Evolutionary conservation across 1,139 yeast species (phyloP).

Genomic region (Geotrichum reessii): DNA sequence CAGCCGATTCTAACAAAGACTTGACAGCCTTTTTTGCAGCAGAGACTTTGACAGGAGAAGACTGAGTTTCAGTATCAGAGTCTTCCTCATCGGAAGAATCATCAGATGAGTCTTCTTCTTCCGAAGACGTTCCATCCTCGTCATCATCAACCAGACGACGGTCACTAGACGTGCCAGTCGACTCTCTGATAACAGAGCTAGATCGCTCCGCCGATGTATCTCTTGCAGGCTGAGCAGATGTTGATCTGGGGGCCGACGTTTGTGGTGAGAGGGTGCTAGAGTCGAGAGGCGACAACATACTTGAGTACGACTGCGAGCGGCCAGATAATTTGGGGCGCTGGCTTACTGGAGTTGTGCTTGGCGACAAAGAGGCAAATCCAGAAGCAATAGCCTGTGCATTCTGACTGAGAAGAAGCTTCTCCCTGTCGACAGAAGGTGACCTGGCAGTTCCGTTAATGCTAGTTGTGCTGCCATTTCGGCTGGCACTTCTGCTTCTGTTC

Average conservation of each 20-base stretch:
- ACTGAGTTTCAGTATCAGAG: not conserved
- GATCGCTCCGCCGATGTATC: conserved; percentile 17
- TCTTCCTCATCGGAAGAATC: conserved; percentile 1
- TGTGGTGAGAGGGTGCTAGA: not conserved
- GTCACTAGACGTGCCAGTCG: not conserved
- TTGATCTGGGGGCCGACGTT: not conserved
- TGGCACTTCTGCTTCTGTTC: not conserved
- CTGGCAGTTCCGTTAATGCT: not conserved
- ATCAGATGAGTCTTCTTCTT: conserved; percentile 3
- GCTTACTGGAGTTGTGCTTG: not conserved
- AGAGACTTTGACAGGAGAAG: conserved; percentile 19
- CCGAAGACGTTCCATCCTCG: conserved; percentile 1
- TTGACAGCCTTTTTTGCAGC: not conserved
- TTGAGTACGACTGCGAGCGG: conserved; percentile 9
- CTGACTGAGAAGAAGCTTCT: not conserved
- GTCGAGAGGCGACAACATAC: not conserved
- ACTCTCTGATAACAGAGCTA: not conserved
- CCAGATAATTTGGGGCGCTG: not conserved
- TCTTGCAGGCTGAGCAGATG: not conserved
- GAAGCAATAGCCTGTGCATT: conserved; percentile 4
- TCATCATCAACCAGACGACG: conserved; percentile 34
- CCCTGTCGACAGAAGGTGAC: conserved; percentile 1
- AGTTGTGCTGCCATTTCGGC: not conserved
- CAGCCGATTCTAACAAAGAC: not conserved
- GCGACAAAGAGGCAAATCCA: not conserved